Base-by-base conservation (phyloP, 345 rosid species). In the Cardamine occulta region DNA sequence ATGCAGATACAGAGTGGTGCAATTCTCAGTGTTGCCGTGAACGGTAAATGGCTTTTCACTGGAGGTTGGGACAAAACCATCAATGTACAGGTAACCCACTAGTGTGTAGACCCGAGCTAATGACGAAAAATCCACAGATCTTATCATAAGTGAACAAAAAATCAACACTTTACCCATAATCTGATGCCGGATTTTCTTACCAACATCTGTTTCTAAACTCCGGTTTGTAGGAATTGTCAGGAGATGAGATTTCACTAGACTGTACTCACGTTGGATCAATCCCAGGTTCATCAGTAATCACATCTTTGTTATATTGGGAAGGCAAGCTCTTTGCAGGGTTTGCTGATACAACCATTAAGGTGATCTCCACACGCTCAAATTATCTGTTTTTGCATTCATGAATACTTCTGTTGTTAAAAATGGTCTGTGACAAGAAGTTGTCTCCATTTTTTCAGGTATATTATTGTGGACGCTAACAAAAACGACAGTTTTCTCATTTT, bases 41-140 rank as follows among this genome's bases (percentile, higher is more conserved):
- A 87, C n/a, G 88, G 82, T 39, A 85, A 83, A 74, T 85, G 85
- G 87, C 82, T 91, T 26, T 85, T 91, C 68, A 79, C 89, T 1
- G 97, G 93, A 80, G 97, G 98, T 52, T 88, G 96, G 97, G 98
- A 91, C 85, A 90, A 83, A 81, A 84, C 79, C 68, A 59, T 94
- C 79, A 76, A 58, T 68, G 77, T 90, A 65, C 89, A 85, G 91
- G 98, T 89, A 84, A 45, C 31, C 54, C 7, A 23, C 40, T 62
- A 37, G 37, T n/a, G 13, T 72, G 9, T 60, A n/a, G 12, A 59
- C 21, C 14, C 6, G 26, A 37, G 39, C 40, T 49, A 32, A 19
- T 52, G 42, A 73, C 2, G 14, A 11, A 52, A 55, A 35, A 64
- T 48, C 26, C 21, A 32, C 64, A 18, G 2, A 52, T n/a, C 51